phyloP scores from a whole-genome alignment of 108 stramenopile genomes.

The Schizochytrium sp. region DNA sequence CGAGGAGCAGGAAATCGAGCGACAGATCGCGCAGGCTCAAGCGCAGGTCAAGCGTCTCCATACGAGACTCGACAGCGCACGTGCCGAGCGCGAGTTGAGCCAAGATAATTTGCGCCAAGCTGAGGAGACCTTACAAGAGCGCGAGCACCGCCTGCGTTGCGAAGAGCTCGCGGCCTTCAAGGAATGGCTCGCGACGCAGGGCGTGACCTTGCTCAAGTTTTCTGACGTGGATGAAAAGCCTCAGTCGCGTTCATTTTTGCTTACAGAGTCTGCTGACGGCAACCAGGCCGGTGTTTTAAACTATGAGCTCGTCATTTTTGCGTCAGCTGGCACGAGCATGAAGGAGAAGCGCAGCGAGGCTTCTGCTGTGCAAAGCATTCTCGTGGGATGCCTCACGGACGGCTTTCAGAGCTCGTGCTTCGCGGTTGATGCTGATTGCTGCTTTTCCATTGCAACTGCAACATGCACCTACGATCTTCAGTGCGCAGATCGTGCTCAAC shows the following conservation, averaged over 20 bases:
- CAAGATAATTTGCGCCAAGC: neutral
- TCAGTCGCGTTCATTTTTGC: neutral
- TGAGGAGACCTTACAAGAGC: neutral
- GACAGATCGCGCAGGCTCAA: neutral
- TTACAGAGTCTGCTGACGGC: neutral
- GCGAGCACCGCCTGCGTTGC: neutral
- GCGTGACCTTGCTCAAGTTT: neutral
- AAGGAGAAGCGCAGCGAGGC: neutral
- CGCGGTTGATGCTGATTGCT: neutral
- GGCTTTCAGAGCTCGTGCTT: neutral
- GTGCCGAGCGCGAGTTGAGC: neutral
- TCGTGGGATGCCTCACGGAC: neutral
- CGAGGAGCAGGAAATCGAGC: neutral
- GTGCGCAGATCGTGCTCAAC: neutral
- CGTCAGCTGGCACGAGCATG: neutral
- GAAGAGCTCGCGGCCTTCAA: constrained; percentile 2
- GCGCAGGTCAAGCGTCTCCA: neutral
- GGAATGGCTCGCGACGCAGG: neutral
- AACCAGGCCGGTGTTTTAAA: neutral
- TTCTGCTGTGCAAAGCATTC: neutral
- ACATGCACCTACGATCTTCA: neutral
- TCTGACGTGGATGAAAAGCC: neutral
- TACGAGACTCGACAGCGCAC: neutral
- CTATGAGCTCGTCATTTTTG: neutral
- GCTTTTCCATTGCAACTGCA: neutral